These are phyloP conservation scores for Trichophaea hybrida DNA, from an alignment of 2,329 filamentous ascomycete species.

Conservation along the genomic window DNA sequence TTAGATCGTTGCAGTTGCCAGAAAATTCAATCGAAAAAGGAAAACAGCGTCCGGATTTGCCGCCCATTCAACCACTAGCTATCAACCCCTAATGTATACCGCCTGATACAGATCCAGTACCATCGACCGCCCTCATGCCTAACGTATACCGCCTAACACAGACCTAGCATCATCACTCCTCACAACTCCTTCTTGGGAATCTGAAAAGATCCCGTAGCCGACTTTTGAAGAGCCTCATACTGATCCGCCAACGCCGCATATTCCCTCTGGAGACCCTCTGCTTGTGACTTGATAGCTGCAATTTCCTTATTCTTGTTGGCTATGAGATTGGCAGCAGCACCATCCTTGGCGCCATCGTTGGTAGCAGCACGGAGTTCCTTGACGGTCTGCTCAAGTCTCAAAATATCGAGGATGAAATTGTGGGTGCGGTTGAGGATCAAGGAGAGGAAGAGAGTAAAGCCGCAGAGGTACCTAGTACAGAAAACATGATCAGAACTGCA, in stretches of 20 bases:
- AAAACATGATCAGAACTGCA: neutral
- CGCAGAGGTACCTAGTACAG: conserved; percentile 60
- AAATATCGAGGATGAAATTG: conserved; percentile 84
- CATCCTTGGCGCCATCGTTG: conserved; percentile 43
- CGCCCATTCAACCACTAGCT: too few relatives aligned
- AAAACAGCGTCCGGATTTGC: too few relatives aligned
- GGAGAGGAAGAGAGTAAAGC: conserved; percentile 96
- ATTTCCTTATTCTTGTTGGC: conserved; percentile 68
- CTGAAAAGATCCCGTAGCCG: neutral
- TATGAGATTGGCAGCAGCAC: conserved; percentile 42
- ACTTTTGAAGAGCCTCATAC: conserved; percentile 44
- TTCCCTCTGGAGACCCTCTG: conserved; percentile 64
- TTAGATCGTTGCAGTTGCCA: too few relatives aligned
- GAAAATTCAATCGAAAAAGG: too few relatives aligned
- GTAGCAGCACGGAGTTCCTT: conserved; percentile 57
- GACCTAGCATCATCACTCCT: neutral
- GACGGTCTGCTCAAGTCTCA: conserved; percentile 83
- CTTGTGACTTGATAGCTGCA: conserved; percentile 83
- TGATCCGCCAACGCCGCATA: conserved; percentile 78
- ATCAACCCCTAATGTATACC: too few relatives aligned
- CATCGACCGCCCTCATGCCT: neutral
- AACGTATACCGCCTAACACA: too few relatives aligned
- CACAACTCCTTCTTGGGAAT: conserved; percentile 40
- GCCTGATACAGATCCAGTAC: too few relatives aligned
- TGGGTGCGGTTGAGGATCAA: conserved; percentile 98